Base-by-base conservation (phyloP, 768 basidiomycete species). In the Mycena alexandri region DNA sequence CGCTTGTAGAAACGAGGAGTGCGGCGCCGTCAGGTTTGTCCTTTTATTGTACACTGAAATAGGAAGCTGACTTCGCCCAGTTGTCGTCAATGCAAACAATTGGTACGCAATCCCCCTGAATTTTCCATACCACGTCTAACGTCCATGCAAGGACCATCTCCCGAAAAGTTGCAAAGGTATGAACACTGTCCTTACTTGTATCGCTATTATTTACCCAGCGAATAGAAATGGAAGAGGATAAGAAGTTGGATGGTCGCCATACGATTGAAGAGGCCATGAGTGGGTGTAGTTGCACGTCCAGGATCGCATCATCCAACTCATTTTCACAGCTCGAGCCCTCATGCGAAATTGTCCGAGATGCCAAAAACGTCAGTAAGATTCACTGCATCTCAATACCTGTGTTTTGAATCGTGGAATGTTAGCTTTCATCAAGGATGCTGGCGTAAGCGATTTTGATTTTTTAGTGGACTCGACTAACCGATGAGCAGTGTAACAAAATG, bases 191-290 rank as follows among this genome's bases (percentile, higher is more conserved):
- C 14, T 48, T 19, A 34, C 55, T 16, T 34, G 42, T 59, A 9
- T 24, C 42, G 36, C 24, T 14, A 19, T 67, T 69, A 42, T 72
- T 63, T 14, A 69, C 63, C 16, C 33, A 38, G 12, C 33, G 46
- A 46, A 16, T 72, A 93, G 94, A 97, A 78, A 81, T 86, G 68
- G 91, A 93, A 66, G 86, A 90, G 14, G 94, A 96, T 75, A 88
- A 85, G 67, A 86, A 88, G 54, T 77, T 96, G 17, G 89, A 94
- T 76, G 89, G 86, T 14, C 85, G 89, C 61, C 95, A 96, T 79
- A 76, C 85, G 1, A 84, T 98, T 33, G 96, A 98, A 75, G 96
- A 98, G 74, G 96, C 95, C 3, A 98, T 98, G 96, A 94, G 93
- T 92, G 74, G n/a, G n/a, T 11, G 85, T 79, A 9, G 58, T 57